A percentile compares a stretch with the other conserved stretches of the same genome.
These are phyloP conservation scores for Nicotiana rustica DNA, from an alignment of 305 asterid genomes.

Conservation along the genomic window DNA sequence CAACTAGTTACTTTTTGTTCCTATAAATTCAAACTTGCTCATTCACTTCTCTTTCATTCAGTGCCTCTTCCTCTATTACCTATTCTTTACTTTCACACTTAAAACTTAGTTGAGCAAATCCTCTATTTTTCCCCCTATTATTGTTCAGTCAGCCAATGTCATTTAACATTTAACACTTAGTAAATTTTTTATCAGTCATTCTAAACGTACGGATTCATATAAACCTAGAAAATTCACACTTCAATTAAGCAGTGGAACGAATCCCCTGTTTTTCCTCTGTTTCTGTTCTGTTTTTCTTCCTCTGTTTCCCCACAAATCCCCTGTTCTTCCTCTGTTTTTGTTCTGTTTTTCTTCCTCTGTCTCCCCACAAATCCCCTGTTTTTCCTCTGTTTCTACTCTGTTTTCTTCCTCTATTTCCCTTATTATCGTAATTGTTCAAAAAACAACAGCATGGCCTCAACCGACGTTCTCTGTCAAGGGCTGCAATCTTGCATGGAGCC, in stretches of 20 bases:
- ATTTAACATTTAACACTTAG: no score
- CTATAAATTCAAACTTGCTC: constrained; percentile 19
- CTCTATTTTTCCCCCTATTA: background rate
- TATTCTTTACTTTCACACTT: background rate
- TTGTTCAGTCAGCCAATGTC: background rate
- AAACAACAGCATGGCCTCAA: constrained; percentile 44
- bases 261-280: constrained; percentile 34
- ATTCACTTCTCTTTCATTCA: constrained; percentile 5
- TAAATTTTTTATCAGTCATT: background rate
- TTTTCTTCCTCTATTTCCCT: background rate
- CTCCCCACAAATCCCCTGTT: no score
- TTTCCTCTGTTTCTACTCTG: no score
- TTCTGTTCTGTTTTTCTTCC: constrained; percentile 40
- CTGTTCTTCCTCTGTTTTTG: background rate
- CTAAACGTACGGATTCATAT: no score
- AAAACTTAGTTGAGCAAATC: no score
- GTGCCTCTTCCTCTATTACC: background rate
- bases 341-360: constrained; percentile 41
- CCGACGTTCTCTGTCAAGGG: constrained; percentile 48
- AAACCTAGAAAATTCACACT: background rate
- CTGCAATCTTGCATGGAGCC: constrained; percentile 57
- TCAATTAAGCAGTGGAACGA: background rate
- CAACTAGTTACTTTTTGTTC: constrained; percentile 10
- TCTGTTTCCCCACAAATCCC: constrained; percentile 35
- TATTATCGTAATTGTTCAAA: background rate